Conservation (phyloP, 768 basidiomycete genomes). For the Glaciozyma martinii region DNA sequence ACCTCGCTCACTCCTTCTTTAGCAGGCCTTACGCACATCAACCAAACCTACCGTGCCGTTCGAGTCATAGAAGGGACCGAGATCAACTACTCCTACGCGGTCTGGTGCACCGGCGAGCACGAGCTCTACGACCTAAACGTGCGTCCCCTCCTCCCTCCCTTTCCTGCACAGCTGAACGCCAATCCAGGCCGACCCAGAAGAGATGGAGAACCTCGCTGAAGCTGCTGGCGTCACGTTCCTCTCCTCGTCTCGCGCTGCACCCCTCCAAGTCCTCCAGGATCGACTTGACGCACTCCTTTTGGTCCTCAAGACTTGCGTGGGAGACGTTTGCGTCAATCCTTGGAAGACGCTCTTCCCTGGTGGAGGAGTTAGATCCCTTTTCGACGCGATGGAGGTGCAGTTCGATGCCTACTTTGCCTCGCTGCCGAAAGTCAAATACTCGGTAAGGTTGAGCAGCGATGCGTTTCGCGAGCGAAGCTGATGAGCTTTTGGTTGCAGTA, state of each 20-base stretch:
- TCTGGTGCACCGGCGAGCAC: constrained; percentile 33
- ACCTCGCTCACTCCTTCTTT: background rate
- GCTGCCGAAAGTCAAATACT: constrained; percentile 26
- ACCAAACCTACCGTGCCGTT: constrained; percentile 24
- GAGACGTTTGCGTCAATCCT: constrained; percentile 14
- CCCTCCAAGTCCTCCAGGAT: background rate
- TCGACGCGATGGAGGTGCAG: constrained; percentile 3
- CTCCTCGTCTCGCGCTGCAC: too few relatives aligned
- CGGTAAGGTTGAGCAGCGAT: background rate
- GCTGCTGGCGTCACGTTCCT: background rate
- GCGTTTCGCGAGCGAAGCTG: too few relatives aligned
- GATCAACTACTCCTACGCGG: constrained; percentile 17
- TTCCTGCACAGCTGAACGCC: background rate
- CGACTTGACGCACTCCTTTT: constrained; percentile 30
- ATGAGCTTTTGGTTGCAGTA: background rate
- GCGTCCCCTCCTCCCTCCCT: background rate
- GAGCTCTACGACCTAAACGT: constrained; percentile 28
- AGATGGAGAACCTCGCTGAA: constrained; percentile 29
- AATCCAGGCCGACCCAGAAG: constrained; percentile 17
- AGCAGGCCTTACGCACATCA: background rate
- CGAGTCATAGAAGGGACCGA: constrained; percentile 19
- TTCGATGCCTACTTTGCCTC: constrained; percentile 25
- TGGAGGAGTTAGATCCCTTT: constrained; percentile 10
- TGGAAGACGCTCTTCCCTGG: constrained; percentile 19
- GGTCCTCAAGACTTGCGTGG: constrained; percentile 26